Conservation (phyloP, 768 basidiomycete species). For the Clitopilus passeckerianus region DNA sequence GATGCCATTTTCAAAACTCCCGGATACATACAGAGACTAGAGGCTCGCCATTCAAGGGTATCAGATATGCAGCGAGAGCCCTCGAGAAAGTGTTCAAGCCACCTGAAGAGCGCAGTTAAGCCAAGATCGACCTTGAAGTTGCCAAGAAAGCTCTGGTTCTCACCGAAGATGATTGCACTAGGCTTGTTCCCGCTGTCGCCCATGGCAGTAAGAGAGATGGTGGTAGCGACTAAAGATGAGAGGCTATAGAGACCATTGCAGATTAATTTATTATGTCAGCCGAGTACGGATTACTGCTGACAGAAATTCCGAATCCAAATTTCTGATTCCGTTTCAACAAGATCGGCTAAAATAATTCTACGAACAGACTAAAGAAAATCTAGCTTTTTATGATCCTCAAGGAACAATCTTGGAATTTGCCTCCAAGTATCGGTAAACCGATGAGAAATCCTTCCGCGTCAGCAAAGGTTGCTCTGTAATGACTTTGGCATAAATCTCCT, state of each 20-base stretch:
- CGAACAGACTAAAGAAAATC: background rate
- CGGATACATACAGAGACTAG: slow-evolving; percentile 61
- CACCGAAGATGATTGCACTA: slow-evolving; percentile 75
- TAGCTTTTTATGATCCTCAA: background rate
- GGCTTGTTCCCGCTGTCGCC: slow-evolving; percentile 37
- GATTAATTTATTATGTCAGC: slow-evolving; percentile 15
- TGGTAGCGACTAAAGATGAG: background rate
- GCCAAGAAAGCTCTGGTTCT: slow-evolving; percentile 14
- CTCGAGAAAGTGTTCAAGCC: slow-evolving; percentile 80
- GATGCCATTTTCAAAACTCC: slow-evolving; percentile 7
- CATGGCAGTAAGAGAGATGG: slow-evolving; percentile 18
- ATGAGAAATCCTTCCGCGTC: slow-evolving; percentile 73
- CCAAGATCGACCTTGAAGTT: background rate
- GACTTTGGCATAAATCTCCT: slow-evolving; percentile 55
- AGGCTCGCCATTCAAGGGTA: slow-evolving; percentile 62
- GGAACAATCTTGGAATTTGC: slow-evolving; percentile 11
- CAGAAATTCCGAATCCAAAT: background rate
- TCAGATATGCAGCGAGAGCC: slow-evolving; percentile 60
- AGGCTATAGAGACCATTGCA: slow-evolving; percentile 2
- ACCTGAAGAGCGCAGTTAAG: slow-evolving; percentile 35
- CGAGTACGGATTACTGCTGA: background rate
- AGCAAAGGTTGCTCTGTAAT: slow-evolving; percentile 53
- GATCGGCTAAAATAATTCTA: background rate
- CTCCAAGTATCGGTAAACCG: slow-evolving; percentile 65
- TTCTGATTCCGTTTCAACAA: background rate